A percentile compares a stretch with the other conserved stretches of the same genome.
phyloP scores from a whole-genome alignment of 2,329 filamentous ascomycete species.

The Aspergillus sergii region DNA sequence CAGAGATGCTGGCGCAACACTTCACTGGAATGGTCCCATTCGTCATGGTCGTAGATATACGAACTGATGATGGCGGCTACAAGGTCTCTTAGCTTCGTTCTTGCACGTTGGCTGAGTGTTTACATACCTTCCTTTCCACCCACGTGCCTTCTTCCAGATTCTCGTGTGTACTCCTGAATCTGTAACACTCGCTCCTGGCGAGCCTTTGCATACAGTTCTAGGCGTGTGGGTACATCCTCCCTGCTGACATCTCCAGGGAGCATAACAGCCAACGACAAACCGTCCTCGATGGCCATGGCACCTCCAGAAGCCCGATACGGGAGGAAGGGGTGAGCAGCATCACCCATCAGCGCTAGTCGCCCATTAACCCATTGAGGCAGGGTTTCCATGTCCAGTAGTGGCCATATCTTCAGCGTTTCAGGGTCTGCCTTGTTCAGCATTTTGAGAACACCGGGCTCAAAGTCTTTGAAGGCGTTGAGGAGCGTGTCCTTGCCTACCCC shows the following conservation, averaged over 20 bases:
- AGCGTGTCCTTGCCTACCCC: conserved; percentile 27
- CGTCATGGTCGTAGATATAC: conserved; percentile 63
- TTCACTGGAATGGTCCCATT: conserved; percentile 57
- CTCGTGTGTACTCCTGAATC: conserved; percentile 60
- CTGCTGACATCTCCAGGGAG: conserved; percentile 50
- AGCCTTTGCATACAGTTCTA: conserved; percentile 62
- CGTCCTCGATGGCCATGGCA: conserved; percentile 68
- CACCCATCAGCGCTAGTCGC: conserved; percentile 62
- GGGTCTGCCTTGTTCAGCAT: conserved; percentile 46
- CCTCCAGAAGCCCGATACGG: conserved; percentile 67
- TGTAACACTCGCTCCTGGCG: conserved; percentile 59
- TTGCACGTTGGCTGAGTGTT: too few relatives aligned
- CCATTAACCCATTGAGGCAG: conserved; percentile 59
- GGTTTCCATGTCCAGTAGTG: conserved; percentile 63
- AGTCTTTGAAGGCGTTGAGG: conserved; percentile 39
- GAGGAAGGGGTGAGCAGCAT: conserved; percentile 69
- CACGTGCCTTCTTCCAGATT: conserved; percentile 35
- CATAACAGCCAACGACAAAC: conserved; percentile 59
- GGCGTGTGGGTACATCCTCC: conserved; percentile 55
- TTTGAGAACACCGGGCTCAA: conserved; percentile 44
- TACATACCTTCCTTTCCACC: conserved; percentile 20
- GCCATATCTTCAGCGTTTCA: conserved; percentile 58
- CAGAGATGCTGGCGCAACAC: conserved; percentile 50
- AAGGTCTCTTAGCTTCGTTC: neutral
- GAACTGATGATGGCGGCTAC: conserved; percentile 17